Evolutionary conservation across 2,329 filamentous ascomycete species (phyloP), one percentile per base, ranked within the genome.

Genomic region (Gaeumannomyces sp.): DNA sequence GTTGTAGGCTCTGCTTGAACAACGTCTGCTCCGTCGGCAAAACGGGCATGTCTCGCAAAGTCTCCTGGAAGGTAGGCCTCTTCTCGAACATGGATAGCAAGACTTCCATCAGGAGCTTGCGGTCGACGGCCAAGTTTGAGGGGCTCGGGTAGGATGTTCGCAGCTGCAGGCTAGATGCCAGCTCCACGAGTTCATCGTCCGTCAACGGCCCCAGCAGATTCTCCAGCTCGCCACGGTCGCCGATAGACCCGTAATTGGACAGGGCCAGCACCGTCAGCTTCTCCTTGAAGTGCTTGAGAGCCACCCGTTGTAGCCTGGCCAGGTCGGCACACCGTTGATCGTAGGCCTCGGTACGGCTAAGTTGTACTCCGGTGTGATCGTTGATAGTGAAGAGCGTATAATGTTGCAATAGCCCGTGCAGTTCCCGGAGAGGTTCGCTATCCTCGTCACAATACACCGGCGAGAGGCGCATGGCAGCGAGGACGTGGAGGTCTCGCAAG

Each of bases 191-290:
- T 75, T 98, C 94, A 0, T 83, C 82, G 69, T 96, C 92, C 3
- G 85, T 84, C 63, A 99, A 79, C 14, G 84, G 79, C 64, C 87
- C 85, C 7, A 99, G 79, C 68, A 97, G 89, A 29, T 85, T 83
- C 72, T 90, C 85, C 22, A 99, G 82, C 69, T 98, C 95, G 7
- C 85, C 81, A 59, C 92, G 84, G 72, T 91, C 89, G 68, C 93
- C 89, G 67, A 99, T 90, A 4, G 92, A 90, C 2, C 89, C 93
- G 73, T 96, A 96, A 73, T 99, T 98, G 25, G 95, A 95, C 56
- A 99, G 79, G 1, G 94, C 92, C 66, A 99, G 79, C 56, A 99
- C 89, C n/a, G 89, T 93, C 53, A 99, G 79, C 76, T 97, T 97
- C 8, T 93, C 87, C 71, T 91, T 93, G 77, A 97, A 97, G 71